These are phyloP conservation scores for Meira miltonrushii DNA, from an alignment of 1,284 basidiomycete genomes.

Conservation along the genomic window DNA sequence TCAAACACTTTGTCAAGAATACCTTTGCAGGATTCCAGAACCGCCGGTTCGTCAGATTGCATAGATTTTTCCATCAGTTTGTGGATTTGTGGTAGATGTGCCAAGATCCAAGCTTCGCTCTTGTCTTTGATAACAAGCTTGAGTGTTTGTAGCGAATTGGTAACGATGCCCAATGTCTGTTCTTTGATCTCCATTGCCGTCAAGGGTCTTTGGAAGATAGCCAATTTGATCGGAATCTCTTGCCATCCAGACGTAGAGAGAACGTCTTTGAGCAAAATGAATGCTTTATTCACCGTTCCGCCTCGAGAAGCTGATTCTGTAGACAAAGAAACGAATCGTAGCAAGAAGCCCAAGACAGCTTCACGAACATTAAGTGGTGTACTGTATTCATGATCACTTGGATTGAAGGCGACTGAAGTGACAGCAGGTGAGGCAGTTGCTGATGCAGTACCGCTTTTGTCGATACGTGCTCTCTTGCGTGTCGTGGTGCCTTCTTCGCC, in stretches of 20 bases:
- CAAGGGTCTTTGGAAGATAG: constrained; percentile 55
- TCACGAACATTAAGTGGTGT: constrained; percentile 46
- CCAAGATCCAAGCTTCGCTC: constrained; percentile 73
- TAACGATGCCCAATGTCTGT: constrained; percentile 63
- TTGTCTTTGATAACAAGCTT: constrained; percentile 80
- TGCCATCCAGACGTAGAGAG: constrained; percentile 78
- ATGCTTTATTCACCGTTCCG: constrained; percentile 69
- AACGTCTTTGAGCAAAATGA: constrained; percentile 74
- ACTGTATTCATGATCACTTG: constrained; percentile 35
- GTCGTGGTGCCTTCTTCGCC: background rate
- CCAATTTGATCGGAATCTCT: constrained; percentile 87
- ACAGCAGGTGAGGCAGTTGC: constrained; percentile 18
- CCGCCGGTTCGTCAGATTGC: constrained; percentile 26
- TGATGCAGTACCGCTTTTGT: constrained; percentile 56
- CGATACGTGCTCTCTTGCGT: constrained; percentile 55
- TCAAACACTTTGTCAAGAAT: constrained; percentile 79
- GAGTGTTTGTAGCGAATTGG: constrained; percentile 82
- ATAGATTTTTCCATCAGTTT: constrained; percentile 64
- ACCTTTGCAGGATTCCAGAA: constrained; percentile 40
- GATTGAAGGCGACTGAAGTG: background rate
- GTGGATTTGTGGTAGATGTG: constrained; percentile 74
- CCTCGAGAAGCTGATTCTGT: constrained; percentile 63
- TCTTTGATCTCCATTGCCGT: constrained; percentile 63
- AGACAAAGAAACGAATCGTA: constrained; percentile 73
- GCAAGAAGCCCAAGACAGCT: constrained; percentile 81